Base-by-base conservation (phyloP, 345 rosid species). In the Populus pruinosa region DNA sequence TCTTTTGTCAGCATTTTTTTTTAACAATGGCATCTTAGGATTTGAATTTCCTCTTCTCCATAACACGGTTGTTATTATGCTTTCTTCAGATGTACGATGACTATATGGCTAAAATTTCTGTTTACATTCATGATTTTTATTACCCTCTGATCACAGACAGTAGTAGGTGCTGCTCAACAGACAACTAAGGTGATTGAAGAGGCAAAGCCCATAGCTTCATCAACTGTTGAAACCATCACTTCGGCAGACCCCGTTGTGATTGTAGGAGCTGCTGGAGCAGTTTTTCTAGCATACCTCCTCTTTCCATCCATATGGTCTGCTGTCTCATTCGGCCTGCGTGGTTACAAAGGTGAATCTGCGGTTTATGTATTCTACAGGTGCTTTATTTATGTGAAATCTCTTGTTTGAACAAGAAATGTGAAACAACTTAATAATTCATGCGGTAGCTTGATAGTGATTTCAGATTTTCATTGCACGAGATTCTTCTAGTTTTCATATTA, bases 161-260 rank as follows among this genome's bases (percentile, higher is more conserved):
- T 88, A 31, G 90, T 90, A 33, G 94, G 86, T 85, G 99, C 90
- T 31, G 98, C 93, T 0, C 87, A 90, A 72, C 88, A 91, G 86
- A 89, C 91, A 25, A 78, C 90, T 2, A 86, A 89, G 71, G 94
- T 84, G 12, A 87, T 94, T 41, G 90, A 87, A 85, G 92, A 67
- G 49, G 96, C 94, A 75, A 90, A 86, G 87, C 98, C 99, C 4
- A 80, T 94, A 44, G 98, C 93, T 79, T 88, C 94, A 25, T 91
- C 98, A 25, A 87, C 98, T 17, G 77, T 93, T 20, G 94, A 95
- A 72, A 85, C 90, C 53, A 86, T 95, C 71, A 85, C 93, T 65
- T 79, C 99, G 25, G 76, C 94, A 63, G 97, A 91, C 50, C 99
- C 99, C 27, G 82, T 75, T 68, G 90, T 89, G 76, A 81, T 95